Base-by-base conservation (phyloP, 164 flowering plant genomes). In the Vitis amurensis region DNA sequence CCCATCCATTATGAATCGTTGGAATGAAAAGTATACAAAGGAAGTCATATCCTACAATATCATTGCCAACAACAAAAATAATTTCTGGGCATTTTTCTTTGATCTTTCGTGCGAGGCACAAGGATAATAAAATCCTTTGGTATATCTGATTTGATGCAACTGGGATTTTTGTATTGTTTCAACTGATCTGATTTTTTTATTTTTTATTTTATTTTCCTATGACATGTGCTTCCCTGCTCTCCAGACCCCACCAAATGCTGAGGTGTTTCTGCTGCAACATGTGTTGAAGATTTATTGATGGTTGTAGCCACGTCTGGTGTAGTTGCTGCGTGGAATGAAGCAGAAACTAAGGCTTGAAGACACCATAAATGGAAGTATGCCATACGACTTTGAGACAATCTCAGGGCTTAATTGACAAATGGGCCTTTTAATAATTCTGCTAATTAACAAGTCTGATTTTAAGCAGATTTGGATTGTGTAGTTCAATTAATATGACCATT, bases 181-280 rank as follows among this genome's bases (percentile, higher is more conserved):
- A 37, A 6, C 44, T 37, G 44, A 37, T 37, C 44, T 37, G 44
- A 37, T 3, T 37, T 37, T 37, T 37, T 37, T 0, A 0, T 31
- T 4, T 31, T 31, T 3, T 31, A 1, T 1, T 19, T 31, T 31
- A 31, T 37, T 4, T 3, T 37, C 7, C 4, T 37, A 37, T 23
- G 27, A 23, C 44, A 37, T 37, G 7, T 3, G 44, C 7, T 37
- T 37, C 44, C 44, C 7, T 37, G 27, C 44, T 37, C 44, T 37
- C 44, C 44, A 49, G 27, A 64, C 27, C 55, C 10, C 56, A 64
- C 67, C 67, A 17, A 64, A 64, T 19, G 30, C 37, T 64, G 50
- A 23, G 44, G 27, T 23, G 16, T 50, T 16, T 14, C 50, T 59
- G 23, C 29, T 11, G 61, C 44, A 37, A 37, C 44, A 3, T 37